Evolutionary conservation across 192 early-diverging fungal genomes (phyloP).

Genomic region (Linnemannia hyalina): DNA sequence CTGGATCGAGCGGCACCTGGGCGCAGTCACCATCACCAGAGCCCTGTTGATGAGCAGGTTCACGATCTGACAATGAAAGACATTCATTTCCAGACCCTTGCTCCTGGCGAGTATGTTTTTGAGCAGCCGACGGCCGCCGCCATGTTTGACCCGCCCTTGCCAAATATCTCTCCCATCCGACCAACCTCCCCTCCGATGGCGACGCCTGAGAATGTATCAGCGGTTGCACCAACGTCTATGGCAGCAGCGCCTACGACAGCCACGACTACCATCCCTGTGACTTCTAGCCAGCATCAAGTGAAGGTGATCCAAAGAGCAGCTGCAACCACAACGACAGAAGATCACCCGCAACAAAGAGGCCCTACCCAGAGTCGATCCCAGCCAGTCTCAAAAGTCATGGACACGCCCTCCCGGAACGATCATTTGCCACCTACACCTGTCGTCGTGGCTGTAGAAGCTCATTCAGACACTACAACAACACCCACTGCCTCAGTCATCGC

Average conservation of each 20-base stretch:
- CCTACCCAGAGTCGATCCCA: slow-evolving; percentile 10
- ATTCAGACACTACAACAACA: not conserved
- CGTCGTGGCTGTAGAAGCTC: slow-evolving; percentile 9
- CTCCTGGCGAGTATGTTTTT: not conserved
- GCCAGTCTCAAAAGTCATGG: slow-evolving; percentile 16
- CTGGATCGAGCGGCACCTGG: not conserved
- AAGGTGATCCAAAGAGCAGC: slow-evolving; percentile 1
- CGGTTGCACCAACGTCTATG: not conserved
- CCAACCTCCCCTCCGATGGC: not conserved
- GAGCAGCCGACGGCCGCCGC: not conserved
- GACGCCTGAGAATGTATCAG: not conserved
- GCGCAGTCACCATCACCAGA: not conserved
- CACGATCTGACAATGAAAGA: slow-evolving; percentile 55
- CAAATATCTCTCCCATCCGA: not conserved
- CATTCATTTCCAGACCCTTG: slow-evolving; percentile 45
- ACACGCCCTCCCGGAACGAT: not conserved
- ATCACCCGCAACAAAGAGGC: not conserved
- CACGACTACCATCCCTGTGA: not conserved
- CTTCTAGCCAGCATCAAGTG: not conserved
- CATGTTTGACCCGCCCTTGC: not conserved
- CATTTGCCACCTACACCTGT: not conserved
- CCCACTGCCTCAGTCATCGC: not conserved
- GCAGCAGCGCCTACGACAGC: not conserved
- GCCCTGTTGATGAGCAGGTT: slow-evolving; percentile 17
- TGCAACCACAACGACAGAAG: not conserved